These are phyloP conservation scores for Aciculoconidium aculeatum DNA, from an alignment of 805 yeast species.

Conservation along the genomic window DNA sequence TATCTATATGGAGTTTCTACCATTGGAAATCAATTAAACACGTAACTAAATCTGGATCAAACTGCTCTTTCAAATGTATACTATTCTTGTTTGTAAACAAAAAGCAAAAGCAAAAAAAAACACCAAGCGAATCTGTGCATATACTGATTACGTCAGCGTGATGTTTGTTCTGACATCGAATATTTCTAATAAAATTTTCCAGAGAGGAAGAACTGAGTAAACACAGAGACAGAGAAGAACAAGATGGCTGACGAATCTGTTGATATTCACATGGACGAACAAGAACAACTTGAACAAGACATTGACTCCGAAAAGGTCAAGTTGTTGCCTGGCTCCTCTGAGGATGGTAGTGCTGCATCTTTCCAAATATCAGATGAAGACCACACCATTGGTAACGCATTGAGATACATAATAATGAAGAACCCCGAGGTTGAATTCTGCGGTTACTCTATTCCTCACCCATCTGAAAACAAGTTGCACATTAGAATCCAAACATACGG, in stretches of 20 bases:
- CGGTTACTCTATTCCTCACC: constrained; percentile 98
- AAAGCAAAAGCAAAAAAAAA: too few species aligned
- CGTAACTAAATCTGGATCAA: too few species aligned
- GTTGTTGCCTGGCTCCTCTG: constrained; percentile 79
- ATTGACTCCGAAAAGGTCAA: constrained; percentile 53
- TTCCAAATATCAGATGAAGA: constrained; percentile 92
- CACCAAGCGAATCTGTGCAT: too few species aligned
- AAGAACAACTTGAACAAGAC: constrained; percentile 37
- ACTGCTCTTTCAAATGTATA: too few species aligned
- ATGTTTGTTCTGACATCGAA: too few species aligned
- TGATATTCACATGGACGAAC: constrained; percentile 18
- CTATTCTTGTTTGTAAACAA: too few species aligned
- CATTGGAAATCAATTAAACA: too few species aligned
- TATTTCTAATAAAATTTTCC: too few species aligned
- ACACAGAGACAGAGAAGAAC: too few species aligned
- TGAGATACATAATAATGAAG: constrained; percentile 92
- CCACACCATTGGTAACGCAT: constrained; percentile 92
- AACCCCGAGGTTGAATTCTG: constrained; percentile 98
- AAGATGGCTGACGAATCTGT: constrained; percentile 18
- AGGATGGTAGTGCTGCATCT: constrained; percentile 92
- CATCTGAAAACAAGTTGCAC: constrained; percentile 86
- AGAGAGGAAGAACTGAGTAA: too few species aligned
- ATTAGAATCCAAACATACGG: constrained; percentile 93
- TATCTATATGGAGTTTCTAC: too few species aligned
- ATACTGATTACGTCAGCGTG: too few species aligned